Conservation (phyloP, 441 rosid species). For the Syzygium malaccense region DNA sequence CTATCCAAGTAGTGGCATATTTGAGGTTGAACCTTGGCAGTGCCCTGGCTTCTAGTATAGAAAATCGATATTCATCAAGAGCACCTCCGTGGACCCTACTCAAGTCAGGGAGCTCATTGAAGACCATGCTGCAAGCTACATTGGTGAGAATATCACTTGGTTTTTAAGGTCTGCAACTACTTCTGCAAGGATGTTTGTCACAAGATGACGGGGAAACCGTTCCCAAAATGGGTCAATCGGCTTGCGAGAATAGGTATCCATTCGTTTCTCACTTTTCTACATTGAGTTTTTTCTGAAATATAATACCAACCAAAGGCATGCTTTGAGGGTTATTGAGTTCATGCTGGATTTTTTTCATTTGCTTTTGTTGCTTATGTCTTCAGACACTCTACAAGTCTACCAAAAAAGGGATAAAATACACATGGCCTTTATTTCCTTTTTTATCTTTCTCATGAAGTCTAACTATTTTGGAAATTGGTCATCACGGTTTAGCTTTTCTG, state of each 20-base stretch:
- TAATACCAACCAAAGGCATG: background rate
- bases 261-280: background rate
- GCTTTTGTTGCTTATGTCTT: background rate
- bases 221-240: slow-evolving; percentile 65
- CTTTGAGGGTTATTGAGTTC: background rate
- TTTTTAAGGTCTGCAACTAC: slow-evolving; percentile 58
- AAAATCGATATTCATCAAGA: slow-evolving; percentile 55
- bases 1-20: slow-evolving; percentile 47
- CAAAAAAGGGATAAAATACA: background rate
- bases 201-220: slow-evolving; percentile 42
- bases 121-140: slow-evolving; percentile 37
- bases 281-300: background rate
- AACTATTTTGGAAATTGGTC: no score
- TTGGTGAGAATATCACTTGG: slow-evolving; percentile 57
- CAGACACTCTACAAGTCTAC: background rate
- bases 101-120: slow-evolving; percentile 65
- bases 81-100: slow-evolving; percentile 42
- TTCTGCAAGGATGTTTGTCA: slow-evolving; percentile 57
- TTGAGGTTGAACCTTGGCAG: slow-evolving; percentile 61
- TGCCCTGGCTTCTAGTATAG: slow-evolving; percentile 68
- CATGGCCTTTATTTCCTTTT: background rate
- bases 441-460: no score
- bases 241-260: slow-evolving; percentile 48
- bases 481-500: no score
- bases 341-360: background rate